phyloP scores from a whole-genome alignment of 2,329 filamentous ascomycete species.

The Fonsecaea pedrosoi region DNA sequence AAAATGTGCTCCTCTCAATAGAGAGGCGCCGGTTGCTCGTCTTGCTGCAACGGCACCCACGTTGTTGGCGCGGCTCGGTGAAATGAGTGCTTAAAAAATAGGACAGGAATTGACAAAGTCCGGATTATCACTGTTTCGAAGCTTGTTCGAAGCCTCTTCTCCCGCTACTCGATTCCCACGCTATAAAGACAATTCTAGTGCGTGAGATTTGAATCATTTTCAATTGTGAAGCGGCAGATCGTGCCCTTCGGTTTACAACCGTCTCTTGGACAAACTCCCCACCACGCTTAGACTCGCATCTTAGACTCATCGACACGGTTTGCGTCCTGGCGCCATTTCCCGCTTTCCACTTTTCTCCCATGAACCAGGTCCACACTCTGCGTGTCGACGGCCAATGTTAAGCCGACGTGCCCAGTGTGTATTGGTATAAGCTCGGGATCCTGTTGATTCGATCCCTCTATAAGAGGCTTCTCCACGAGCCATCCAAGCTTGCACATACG shows the following conservation, averaged over 20 bases:
- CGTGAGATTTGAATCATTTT: background rate
- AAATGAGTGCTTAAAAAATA: background rate
- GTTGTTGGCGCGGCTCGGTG: background rate
- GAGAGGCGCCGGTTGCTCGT: background rate
- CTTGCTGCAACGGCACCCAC: background rate
- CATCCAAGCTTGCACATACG: background rate
- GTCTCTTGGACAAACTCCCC: background rate
- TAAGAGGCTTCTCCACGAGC: background rate
- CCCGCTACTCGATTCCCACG: background rate
- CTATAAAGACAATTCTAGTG: background rate
- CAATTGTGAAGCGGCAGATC: background rate
- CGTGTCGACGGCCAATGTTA: background rate
- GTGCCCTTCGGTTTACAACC: background rate
- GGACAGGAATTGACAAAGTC: conserved; percentile 6
- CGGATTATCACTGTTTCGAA: background rate
- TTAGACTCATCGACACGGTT: background rate
- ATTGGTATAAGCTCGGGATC: background rate
- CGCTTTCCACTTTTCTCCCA: background rate
- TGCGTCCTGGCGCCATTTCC: background rate
- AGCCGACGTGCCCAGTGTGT: background rate
- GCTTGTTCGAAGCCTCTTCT: background rate
- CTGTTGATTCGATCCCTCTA: background rate
- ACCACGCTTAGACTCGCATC: background rate
- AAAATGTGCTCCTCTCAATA: background rate
- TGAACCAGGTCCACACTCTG: background rate